These are phyloP conservation scores for Ascodesmis nigricans DNA, from an alignment of 495 filamentous ascomycete genomes.

Conservation along the genomic window DNA sequence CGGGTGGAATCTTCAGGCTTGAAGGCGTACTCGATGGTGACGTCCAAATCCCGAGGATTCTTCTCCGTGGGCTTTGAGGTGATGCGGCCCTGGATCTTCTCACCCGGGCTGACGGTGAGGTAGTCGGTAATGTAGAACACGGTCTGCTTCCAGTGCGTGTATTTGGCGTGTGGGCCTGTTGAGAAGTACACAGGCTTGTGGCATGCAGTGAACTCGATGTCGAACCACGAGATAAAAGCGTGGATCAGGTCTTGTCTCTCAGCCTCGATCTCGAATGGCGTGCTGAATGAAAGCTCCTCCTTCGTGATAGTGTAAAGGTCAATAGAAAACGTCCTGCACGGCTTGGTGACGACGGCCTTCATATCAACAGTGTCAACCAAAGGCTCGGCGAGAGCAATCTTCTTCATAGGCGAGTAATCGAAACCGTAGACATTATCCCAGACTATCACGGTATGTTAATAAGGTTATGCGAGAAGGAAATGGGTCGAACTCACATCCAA, in stretches of 20 bases:
- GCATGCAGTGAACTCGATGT: constrained; percentile 48
- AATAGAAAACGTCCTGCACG: constrained; percentile 49
- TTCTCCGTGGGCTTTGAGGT: constrained; percentile 74
- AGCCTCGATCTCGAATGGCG: constrained; percentile 34
- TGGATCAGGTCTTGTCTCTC: constrained; percentile 39
- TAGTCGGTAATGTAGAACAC: constrained; percentile 76
- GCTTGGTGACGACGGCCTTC: constrained; percentile 60
- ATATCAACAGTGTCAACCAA: constrained; percentile 64
- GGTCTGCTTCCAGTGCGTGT: constrained; percentile 90
- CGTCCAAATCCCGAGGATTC: constrained; percentile 88
- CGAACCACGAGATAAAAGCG: constrained; percentile 59
- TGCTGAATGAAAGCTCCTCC: constrained; percentile 54
- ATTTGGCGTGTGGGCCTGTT: constrained; percentile 73
- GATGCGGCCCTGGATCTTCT: constrained; percentile 47
- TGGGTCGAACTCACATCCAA: constrained; percentile 35
- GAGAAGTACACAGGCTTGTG: constrained; percentile 43
- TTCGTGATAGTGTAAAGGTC: constrained; percentile 59
- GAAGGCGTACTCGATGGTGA: constrained; percentile 62
- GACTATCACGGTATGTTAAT: constrained; percentile 29
- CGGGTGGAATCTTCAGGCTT: constrained; percentile 50
- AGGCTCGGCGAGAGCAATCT: constrained; percentile 60
- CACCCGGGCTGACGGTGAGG: constrained; percentile 59
- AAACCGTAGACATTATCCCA: constrained; percentile 99
- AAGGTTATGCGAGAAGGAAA: neutral
- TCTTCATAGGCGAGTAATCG: constrained; percentile 76